A percentile compares a stretch with the other conserved stretches of the same genome.
Conservation (phyloP, 768 basidiomycete genomes). For the Serendipita sp. region DNA sequence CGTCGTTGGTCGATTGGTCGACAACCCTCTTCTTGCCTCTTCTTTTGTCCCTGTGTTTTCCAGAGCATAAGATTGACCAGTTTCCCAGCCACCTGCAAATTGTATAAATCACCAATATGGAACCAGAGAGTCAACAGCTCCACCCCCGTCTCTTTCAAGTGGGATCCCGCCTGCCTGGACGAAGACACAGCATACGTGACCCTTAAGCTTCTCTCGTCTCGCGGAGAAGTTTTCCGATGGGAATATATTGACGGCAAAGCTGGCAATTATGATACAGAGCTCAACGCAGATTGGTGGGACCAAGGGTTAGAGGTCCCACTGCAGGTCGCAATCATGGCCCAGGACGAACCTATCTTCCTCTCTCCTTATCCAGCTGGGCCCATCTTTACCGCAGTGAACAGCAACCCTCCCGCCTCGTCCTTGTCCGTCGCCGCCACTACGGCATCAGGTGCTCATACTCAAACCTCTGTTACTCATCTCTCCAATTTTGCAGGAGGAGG, state of each 20-base stretch:
- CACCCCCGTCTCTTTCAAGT: not conserved
- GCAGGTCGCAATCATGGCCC: not conserved
- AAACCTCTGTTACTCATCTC: constrained; percentile 21
- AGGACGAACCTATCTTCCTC: constrained; percentile 29
- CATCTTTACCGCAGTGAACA: constrained; percentile 34
- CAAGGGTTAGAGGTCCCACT: not conserved
- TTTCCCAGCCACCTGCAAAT: not conserved
- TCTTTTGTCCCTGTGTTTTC: too few relatives aligned
- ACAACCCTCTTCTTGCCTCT: too few relatives aligned
- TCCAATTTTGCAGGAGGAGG: constrained; percentile 22
- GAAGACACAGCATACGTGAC: not conserved
- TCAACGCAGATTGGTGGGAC: constrained; percentile 1
- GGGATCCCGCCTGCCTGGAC: not conserved
- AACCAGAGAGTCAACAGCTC: not conserved
- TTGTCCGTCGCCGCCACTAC: constrained; percentile 30
- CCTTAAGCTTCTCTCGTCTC: not conserved
- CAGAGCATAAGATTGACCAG: too few relatives aligned
- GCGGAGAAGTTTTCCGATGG: not conserved
- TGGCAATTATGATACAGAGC: not conserved
- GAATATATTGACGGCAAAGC: not conserved
- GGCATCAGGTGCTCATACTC: constrained; percentile 24
- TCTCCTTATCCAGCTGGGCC: constrained; percentile 46
- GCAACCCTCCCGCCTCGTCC: not conserved
- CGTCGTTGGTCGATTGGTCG: too few relatives aligned
- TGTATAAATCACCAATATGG: not conserved